Percentiles rank a stretch among this genome's conserved stretches.
These are phyloP conservation scores for Colletotrichum lupini DNA, from an alignment of 2,329 filamentous ascomycete genomes.

Conservation along the genomic window DNA sequence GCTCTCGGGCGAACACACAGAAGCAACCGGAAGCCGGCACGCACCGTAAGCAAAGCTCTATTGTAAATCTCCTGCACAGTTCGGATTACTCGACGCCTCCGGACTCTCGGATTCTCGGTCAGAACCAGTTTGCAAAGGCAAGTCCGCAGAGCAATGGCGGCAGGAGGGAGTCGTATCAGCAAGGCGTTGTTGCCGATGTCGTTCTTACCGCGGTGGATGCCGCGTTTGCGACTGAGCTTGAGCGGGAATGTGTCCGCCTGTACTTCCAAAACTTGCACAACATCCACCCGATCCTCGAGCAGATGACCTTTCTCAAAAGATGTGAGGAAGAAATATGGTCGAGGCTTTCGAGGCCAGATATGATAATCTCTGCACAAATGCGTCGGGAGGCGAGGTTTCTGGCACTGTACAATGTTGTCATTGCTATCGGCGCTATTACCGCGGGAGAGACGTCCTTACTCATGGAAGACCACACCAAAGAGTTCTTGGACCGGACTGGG, in stretches of 20 bases:
- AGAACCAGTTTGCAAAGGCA: constrained; percentile 10
- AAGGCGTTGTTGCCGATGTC: background rate
- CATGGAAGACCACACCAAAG: constrained; percentile 30
- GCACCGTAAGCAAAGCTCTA: constrained; percentile 20
- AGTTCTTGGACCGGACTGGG: constrained; percentile 31
- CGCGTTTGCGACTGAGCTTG: constrained; percentile 22
- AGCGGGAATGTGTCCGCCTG: constrained; percentile 38
- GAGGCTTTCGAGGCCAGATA: background rate
- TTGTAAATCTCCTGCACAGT: constrained; percentile 38
- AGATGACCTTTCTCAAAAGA: constrained; percentile 28
- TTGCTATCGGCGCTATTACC: constrained; percentile 36
- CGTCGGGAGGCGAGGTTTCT: constrained; percentile 27
- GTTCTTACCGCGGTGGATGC: background rate
- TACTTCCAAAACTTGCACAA: constrained; percentile 39
- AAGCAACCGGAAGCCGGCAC: background rate
- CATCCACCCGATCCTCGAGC: constrained; percentile 39
- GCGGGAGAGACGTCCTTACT: constrained; percentile 35
- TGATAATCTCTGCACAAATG: background rate
- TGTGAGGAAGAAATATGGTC: constrained; percentile 36
- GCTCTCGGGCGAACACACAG: constrained; percentile 28
- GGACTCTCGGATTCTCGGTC: constrained; percentile 15
- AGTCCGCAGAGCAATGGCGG: constrained; percentile 9
- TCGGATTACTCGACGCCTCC: constrained; percentile 36
- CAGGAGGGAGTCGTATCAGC: constrained; percentile 7
- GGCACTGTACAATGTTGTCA: constrained; percentile 32